phyloP scores from a whole-genome alignment of 257 asterid genomes.

The Lycium ferocissimum region DNA sequence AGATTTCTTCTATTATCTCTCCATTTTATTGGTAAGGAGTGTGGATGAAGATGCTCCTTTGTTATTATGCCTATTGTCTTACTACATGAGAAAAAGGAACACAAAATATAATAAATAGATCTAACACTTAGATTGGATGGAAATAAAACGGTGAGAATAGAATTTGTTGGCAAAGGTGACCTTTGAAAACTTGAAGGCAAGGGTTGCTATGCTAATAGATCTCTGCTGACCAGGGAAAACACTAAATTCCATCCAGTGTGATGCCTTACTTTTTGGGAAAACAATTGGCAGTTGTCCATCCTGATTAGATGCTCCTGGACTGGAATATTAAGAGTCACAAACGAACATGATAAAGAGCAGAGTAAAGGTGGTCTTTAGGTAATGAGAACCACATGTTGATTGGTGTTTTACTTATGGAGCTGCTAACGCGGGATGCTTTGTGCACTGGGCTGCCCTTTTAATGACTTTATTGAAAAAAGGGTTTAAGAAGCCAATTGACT shows the following conservation, averaged over 20 bases:
- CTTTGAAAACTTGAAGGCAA: conserved; percentile 13
- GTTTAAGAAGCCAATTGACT: conserved; percentile 19
- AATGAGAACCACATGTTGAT: neutral
- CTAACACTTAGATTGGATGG: neutral
- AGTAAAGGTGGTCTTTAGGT: neutral
- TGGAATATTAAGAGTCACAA: neutral
- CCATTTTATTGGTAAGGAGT: neutral
- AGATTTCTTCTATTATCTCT: neutral
- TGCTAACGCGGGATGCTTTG: too few species aligned
- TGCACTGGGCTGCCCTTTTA: too few species aligned
- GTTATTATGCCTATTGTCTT: neutral
- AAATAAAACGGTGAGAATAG: neutral
- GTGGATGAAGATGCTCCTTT: conserved; percentile 1
- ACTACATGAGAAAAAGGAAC: neutral
- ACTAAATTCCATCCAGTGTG: neutral
- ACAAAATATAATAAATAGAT: neutral
- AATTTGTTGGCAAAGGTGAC: conserved; percentile 8
- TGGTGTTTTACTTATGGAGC: neutral
- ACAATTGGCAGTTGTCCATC: neutral
- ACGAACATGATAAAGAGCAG: neutral
- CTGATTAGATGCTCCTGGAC: conserved; percentile 21
- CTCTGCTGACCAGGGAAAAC: neutral
- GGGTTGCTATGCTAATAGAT: neutral
- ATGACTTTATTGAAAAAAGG: too few species aligned
- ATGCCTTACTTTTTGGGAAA: neutral